Evolutionary conservation across 805 yeast species (phyloP).

Genomic region (Spathaspora girioi): DNA sequence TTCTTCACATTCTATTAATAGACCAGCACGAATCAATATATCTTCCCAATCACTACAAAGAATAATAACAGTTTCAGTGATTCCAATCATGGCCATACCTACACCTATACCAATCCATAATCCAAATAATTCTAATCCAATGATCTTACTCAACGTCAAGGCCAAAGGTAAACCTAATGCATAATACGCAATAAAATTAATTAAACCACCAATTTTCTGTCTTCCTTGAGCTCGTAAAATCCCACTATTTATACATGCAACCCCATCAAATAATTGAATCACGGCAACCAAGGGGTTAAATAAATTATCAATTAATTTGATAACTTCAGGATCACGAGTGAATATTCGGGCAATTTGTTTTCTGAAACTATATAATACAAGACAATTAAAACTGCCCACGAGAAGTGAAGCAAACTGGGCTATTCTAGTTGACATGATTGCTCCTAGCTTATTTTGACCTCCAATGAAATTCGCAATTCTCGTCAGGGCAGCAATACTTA

Average conservation of each 20-base stretch:
- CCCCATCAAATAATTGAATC: conserved; percentile 65
- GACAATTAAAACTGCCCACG: conserved; percentile 36
- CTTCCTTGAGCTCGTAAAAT: conserved; percentile 73
- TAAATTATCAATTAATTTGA: conserved; percentile 45
- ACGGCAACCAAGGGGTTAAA: conserved; percentile 61
- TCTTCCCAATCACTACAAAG: conserved; percentile 51
- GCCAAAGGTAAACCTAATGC: conserved; percentile 68
- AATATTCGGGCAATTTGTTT: conserved; percentile 53
- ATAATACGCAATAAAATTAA: conserved; percentile 71
- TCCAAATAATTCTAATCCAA: conserved; percentile 51
- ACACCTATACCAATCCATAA: conserved; percentile 72
- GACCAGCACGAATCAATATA: conserved; percentile 34
- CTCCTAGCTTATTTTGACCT: conserved; percentile 36
- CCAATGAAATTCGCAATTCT: conserved; percentile 45
- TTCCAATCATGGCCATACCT: conserved; percentile 56
- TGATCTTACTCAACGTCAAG: conserved; percentile 45
- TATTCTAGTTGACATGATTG: conserved; percentile 30
- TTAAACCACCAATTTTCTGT: conserved; percentile 67
- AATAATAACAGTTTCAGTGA: conserved; percentile 45
- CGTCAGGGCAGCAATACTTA: conserved; percentile 42
- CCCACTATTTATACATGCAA: conserved; percentile 71
- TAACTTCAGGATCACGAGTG: conserved; percentile 59
- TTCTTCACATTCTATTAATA: conserved; percentile 11
- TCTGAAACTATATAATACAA: conserved; percentile 44
- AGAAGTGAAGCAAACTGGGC: conserved; percentile 28